Evolutionary conservation across 305 asterid genomes (phyloP).

Genomic region (Fraxinus baroniana): DNA sequence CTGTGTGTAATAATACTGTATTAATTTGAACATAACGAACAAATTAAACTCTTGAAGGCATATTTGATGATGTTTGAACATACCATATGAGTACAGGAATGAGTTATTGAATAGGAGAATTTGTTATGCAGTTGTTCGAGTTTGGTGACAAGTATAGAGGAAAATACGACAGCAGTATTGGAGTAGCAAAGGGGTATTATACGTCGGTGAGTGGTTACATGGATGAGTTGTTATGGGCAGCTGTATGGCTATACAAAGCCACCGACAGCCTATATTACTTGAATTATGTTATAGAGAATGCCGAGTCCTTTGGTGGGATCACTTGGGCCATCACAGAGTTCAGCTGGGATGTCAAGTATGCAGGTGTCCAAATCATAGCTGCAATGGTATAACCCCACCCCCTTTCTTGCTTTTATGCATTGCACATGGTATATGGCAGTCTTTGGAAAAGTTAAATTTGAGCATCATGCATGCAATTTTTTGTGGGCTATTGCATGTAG

Average conservation of each 20-base stretch:
- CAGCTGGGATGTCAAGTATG: conserved; percentile 92
- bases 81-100: neutral
- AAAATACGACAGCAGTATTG: conserved; percentile 68
- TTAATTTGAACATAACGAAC: too few species aligned
- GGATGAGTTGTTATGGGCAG: conserved; percentile 94
- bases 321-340: conserved; percentile 86
- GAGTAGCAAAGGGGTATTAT: conserved; percentile 75
- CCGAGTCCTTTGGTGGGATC: conserved; percentile 69
- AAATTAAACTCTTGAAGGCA: neutral
- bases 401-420: neutral
- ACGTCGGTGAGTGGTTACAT: conserved; percentile 85
- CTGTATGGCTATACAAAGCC: conserved; percentile 86
- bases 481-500: neutral
- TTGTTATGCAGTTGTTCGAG: conserved; percentile 64
- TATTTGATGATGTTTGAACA: neutral
- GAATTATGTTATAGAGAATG: conserved; percentile 60
- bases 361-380: conserved; percentile 77
- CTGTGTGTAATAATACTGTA: neutral
- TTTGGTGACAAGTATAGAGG: conserved; percentile 85
- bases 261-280: conserved; percentile 62
- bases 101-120: neutral
- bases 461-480: neutral
- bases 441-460: neutral
- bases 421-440: neutral
- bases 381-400: conserved; percentile 49